Evolutionary conservation across 495 filamentous ascomycete species (phyloP), one percentile per base, ranked within the genome.

Genomic region (Ramalina intermedia): DNA sequence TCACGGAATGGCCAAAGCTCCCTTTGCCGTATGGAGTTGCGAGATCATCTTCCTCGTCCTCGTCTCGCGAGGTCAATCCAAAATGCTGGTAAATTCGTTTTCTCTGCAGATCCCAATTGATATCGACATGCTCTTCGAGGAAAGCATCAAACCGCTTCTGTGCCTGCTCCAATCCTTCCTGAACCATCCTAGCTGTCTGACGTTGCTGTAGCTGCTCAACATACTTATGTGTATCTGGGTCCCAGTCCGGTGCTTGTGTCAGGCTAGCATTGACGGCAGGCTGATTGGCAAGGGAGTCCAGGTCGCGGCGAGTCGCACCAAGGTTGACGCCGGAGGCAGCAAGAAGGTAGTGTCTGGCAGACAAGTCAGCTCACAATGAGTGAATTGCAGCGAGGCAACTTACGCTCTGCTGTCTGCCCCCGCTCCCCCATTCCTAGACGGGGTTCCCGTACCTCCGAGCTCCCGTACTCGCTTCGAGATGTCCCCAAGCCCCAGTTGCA

Each of bases 41-140:
- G 29, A 70, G 37, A 16, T 64, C 64, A 33, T 70, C 69, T 51
- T 66, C 55, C 47, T 61, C 59, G 45, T 65, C 54, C 8, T 71
- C 69, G 39, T 81, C 75, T 53, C 72, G 78, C 7, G 80, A 72
- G 50, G 75, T 82, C 37, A 99, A 81, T 7, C 91, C 91, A 61
- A 99, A 96, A 60, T 99, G 91, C 57, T 94, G 79, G 61, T 95
- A 95, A 46, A 96, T 94, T 46, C 80, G 79, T 60, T 81, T 84
- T 36, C 89, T 81, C 65, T 96, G 91, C 6, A 81, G 79, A 48
- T 96, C 87, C 90, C 90, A 96, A 62, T 96, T 85, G 70, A 91
- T 81, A 7, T 86, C 85, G 6, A 96, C 81, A 59, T 91, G 90
- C 54, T 94, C 88, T 60, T 96, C 91, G 40, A 99, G 67, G 62